A percentile compares a stretch with the other conserved stretches of the same genome.
phyloP scores from a whole-genome alignment of 73 alveolate species.

The Loxodes magnus region DNA sequence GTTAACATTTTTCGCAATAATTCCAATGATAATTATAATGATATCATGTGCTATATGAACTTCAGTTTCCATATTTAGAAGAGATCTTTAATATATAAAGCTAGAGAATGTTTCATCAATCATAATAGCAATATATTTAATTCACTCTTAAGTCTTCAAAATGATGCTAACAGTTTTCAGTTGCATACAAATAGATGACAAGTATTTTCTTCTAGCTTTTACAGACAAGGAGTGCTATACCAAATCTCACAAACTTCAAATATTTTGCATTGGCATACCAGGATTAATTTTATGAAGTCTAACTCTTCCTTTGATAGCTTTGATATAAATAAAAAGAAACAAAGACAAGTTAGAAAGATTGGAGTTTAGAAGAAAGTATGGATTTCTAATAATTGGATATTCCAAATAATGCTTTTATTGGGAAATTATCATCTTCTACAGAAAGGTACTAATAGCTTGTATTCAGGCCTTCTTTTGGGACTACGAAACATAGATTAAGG shows the following conservation, averaged over 20 bases:
- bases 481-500: neutral
- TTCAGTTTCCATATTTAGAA: slow-evolving; percentile 6
- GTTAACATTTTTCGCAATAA: slow-evolving; percentile 16
- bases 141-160: slow-evolving; percentile 37
- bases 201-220: slow-evolving; percentile 15
- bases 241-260: slow-evolving; percentile 9
- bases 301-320: neutral
- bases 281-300: slow-evolving; percentile 19
- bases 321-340: neutral
- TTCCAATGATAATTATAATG: slow-evolving; percentile 21
- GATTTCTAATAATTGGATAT: slow-evolving; percentile 45
- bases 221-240: slow-evolving; percentile 21
- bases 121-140: slow-evolving; percentile 30
- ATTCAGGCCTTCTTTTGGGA: slow-evolving; percentile 19
- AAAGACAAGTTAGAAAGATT: neutral
- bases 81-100: slow-evolving; percentile 16
- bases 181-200: slow-evolving; percentile 38
- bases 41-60: slow-evolving; percentile 16
- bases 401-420: slow-evolving; percentile 30
- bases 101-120: slow-evolving; percentile 22
- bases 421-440: slow-evolving; percentile 47
- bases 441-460: slow-evolving; percentile 22
- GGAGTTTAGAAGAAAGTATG: slow-evolving; percentile 37
- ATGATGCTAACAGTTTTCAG: slow-evolving; percentile 35
- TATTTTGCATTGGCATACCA: slow-evolving; percentile 28